These are phyloP conservation scores for Panaeolus cyanescens DNA, from an alignment of 768 basidiomycete genomes.

Conservation along the genomic window DNA sequence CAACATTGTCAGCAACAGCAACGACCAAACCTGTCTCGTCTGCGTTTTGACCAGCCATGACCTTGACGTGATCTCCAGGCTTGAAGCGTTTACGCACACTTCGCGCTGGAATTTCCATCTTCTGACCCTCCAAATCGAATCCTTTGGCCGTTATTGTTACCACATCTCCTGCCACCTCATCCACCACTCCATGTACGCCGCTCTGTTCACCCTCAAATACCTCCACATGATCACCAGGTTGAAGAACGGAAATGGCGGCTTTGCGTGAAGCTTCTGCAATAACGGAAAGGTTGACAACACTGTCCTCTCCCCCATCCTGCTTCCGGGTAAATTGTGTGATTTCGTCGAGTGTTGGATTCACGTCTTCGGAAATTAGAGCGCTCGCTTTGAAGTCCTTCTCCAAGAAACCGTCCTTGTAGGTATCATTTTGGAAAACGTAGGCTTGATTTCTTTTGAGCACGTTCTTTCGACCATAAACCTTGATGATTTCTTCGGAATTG, in stretches of 20 bases:
- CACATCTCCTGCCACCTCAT: slow-evolving; percentile 84
- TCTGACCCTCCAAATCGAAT: slow-evolving; percentile 83
- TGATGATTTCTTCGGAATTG: slow-evolving; percentile 89
- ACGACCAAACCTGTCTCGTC: slow-evolving; percentile 97
- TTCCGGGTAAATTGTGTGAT: slow-evolving; percentile 87
- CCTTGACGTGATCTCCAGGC: slow-evolving; percentile 97
- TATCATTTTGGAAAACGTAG: slow-evolving; percentile 90
- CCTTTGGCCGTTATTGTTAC: slow-evolving; percentile 82
- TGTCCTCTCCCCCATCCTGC: slow-evolving; percentile 70
- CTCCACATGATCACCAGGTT: slow-evolving; percentile 97
- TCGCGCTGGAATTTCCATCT: slow-evolving; percentile 82
- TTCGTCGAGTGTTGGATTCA: slow-evolving; percentile 95
- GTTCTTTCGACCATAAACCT: slow-evolving; percentile 78
- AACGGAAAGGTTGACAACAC: slow-evolving; percentile 81
- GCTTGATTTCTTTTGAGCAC: slow-evolving; percentile 74
- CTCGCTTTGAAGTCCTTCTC: slow-evolving; percentile 93
- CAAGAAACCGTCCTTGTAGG: slow-evolving; percentile 92
- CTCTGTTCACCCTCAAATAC: slow-evolving; percentile 97
- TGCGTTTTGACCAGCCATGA: slow-evolving; percentile 92
- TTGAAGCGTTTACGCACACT: slow-evolving; percentile 95
- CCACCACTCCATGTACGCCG: slow-evolving; percentile 90
- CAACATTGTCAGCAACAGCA: slow-evolving; percentile 84
- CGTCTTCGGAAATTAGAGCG: slow-evolving; percentile 79
- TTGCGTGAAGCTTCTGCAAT: slow-evolving; percentile 93
- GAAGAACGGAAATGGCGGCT: slow-evolving; percentile 90